phyloP scores from a whole-genome alignment of 768 basidiomycete species.

The Pulveroboletus sp. region DNA sequence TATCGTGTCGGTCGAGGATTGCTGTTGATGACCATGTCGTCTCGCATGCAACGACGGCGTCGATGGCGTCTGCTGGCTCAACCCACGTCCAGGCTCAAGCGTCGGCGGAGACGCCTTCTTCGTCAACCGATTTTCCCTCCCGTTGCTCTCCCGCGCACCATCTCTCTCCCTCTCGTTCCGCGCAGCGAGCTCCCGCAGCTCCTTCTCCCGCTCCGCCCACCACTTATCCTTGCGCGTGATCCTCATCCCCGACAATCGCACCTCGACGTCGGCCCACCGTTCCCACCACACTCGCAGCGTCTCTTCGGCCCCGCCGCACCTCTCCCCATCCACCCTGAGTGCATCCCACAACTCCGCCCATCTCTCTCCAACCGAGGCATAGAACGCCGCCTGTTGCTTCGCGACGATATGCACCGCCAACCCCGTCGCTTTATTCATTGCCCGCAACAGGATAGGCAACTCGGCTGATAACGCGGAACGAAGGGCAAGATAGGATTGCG shows the following conservation, averaged over 20 bases:
- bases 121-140: conserved; percentile 15
- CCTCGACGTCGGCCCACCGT: conserved; percentile 65
- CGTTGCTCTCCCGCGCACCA: conserved; percentile 4
- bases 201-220: conserved; percentile 29
- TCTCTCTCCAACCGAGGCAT: conserved; percentile 50
- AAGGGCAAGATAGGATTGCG: conserved; percentile 71
- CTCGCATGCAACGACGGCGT: conserved; percentile 18
- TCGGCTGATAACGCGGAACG: conserved; percentile 68
- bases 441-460: conserved; percentile 56
- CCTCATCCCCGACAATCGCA: conserved; percentile 37
- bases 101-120: conserved; percentile 15
- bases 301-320: conserved; percentile 62
- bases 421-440: conserved; percentile 58
- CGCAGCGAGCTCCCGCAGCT: conserved; percentile 15
- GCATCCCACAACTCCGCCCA: conserved; percentile 88
- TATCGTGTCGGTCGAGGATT: conserved; percentile 26
- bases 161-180: conserved; percentile 18
- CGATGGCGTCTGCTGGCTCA: conserved; percentile 25
- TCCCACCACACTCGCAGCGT: conserved; percentile 68
- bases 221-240: conserved; percentile 34
- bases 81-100: conserved; percentile 20
- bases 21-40: conserved; percentile 25
- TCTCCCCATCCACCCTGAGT: conserved; percentile 64
- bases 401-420: conserved; percentile 49
- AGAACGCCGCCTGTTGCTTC: conserved; percentile 56